A percentile compares a stretch with the other conserved stretches of the same genome.
These are phyloP conservation scores for Tricholoma hemisulphureum DNA, from an alignment of 768 basidiomycete species.

Conservation along the genomic window DNA sequence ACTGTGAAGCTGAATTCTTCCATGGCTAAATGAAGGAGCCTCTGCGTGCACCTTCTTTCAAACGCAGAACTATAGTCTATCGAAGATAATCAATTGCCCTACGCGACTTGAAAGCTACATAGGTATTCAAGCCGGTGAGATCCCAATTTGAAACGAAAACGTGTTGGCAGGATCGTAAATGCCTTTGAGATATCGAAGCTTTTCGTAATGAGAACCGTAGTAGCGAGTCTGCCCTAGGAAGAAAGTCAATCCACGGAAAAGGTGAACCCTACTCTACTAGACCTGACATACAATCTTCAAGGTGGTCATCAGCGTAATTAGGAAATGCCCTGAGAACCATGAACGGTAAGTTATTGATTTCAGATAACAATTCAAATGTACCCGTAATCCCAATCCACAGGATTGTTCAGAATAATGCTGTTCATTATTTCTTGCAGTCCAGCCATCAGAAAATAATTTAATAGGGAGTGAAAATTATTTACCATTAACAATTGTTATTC, in stretches of 20 bases:
- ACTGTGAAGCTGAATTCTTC: too few relatives aligned
- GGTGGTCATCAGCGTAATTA: not conserved
- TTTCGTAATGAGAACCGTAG: not conserved
- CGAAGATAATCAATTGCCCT: too few relatives aligned
- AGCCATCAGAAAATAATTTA: not conserved
- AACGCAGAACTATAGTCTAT: too few relatives aligned
- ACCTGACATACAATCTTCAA: not conserved
- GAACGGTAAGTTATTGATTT: too few relatives aligned
- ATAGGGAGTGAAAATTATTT: too few relatives aligned
- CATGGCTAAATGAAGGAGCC: too few relatives aligned
- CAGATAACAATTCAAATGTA: not conserved
- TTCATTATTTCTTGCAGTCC: not conserved
- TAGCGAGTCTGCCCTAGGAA: not conserved
- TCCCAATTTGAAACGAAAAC: too few relatives aligned
- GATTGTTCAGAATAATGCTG: not conserved
- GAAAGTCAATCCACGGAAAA: not conserved
- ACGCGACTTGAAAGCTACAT: too few relatives aligned
- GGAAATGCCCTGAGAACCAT: not conserved
- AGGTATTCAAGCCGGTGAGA: too few relatives aligned
- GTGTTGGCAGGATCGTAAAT: not conserved
- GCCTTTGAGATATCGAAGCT: not conserved
- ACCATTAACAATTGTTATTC: not conserved
- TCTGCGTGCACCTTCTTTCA: too few relatives aligned
- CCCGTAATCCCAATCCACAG: conserved; percentile 1
- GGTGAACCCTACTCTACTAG: too few relatives aligned